These are phyloP conservation scores for Spathaspora sp. DNA, from an alignment of 805 yeast genomes.

Conservation along the genomic window DNA sequence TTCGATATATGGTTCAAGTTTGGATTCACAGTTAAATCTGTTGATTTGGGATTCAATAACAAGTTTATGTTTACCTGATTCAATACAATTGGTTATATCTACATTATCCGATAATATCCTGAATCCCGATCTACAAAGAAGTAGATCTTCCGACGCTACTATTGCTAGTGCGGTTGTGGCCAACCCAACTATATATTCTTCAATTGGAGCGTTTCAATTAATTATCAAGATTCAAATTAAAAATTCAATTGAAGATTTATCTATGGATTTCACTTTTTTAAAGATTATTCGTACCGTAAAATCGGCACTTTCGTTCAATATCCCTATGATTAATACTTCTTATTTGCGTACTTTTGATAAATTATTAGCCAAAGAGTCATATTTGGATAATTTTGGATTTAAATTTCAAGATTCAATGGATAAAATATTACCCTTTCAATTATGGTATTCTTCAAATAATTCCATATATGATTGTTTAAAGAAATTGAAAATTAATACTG, in stretches of 20 bases:
- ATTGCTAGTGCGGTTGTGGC: background rate
- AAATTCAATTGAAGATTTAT: constrained; percentile 17
- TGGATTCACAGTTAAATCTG: constrained; percentile 27
- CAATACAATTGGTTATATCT: constrained; percentile 22
- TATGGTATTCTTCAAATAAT: constrained; percentile 35
- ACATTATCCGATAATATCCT: constrained; percentile 17
- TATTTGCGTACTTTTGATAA: constrained; percentile 37
- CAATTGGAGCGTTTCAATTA: constrained; percentile 39
- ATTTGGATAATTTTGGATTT: constrained; percentile 11
- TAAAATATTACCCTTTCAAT: constrained; percentile 33
- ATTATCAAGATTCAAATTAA: constrained; percentile 27
- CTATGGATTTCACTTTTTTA: constrained; percentile 14
- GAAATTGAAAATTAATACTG: constrained; percentile 17
- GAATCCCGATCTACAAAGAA: constrained; percentile 18
- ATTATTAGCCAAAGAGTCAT: constrained; percentile 28
- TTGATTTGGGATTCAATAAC: constrained; percentile 36
- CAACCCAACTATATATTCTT: constrained; percentile 17
- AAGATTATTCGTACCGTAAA: constrained; percentile 30
- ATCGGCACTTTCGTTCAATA: constrained; percentile 29
- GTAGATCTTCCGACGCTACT: background rate
- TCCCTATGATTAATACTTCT: constrained; percentile 37
- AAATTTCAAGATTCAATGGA: constrained; percentile 14
- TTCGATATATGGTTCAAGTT: constrained; percentile 32
- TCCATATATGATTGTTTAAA: constrained; percentile 41
- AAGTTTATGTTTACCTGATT: constrained; percentile 34